Percentiles rank a stretch among this genome's conserved stretches.
phyloP scores from a whole-genome alignment of 78 protist genomes.

The Dictyostelium intermedium region DNA sequence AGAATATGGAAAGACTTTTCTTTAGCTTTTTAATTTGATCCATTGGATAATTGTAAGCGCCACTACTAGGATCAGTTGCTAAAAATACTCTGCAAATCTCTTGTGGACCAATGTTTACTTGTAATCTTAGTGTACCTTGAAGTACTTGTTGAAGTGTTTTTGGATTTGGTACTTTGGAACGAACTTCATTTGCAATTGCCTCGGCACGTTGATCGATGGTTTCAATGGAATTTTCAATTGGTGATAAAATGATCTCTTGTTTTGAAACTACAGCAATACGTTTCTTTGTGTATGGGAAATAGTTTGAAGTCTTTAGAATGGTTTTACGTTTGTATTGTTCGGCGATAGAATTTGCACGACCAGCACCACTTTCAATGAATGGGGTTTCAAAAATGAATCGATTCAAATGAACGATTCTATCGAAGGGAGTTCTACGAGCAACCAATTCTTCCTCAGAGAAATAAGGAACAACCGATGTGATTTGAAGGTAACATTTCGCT shows the following conservation, averaged over 20 bases:
- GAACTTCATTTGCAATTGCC: conserved; percentile 6
- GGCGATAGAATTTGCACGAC: conserved; percentile 55
- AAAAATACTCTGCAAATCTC: conserved; percentile 58
- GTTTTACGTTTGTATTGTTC: conserved; percentile 68
- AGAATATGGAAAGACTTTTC: background rate
- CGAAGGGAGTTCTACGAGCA: conserved; percentile 46
- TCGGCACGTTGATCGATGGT: conserved; percentile 32
- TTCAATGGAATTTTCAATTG: conserved; percentile 65
- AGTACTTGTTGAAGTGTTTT: conserved; percentile 58
- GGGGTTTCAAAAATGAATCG: conserved; percentile 69
- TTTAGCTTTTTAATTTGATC: conserved; percentile 14
- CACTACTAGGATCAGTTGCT: conserved; percentile 7
- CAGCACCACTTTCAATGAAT: conserved; percentile 65
- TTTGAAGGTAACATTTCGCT: conserved; percentile 41
- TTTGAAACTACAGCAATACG: conserved; percentile 34
- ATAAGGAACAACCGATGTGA: conserved; percentile 35
- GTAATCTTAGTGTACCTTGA: conserved; percentile 63
- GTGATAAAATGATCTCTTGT: conserved; percentile 44
- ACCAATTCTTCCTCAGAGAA: conserved; percentile 25
- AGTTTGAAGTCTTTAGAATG: conserved; percentile 28
- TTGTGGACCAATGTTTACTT: conserved; percentile 69
- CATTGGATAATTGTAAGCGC: background rate
- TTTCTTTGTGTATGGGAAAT: conserved; percentile 77
- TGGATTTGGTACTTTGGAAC: conserved; percentile 25
- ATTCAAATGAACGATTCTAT: conserved; percentile 21